Evolutionary conservation across 2,329 filamentous ascomycete genomes (phyloP).

Genomic region (Shiraia sp.): DNA sequence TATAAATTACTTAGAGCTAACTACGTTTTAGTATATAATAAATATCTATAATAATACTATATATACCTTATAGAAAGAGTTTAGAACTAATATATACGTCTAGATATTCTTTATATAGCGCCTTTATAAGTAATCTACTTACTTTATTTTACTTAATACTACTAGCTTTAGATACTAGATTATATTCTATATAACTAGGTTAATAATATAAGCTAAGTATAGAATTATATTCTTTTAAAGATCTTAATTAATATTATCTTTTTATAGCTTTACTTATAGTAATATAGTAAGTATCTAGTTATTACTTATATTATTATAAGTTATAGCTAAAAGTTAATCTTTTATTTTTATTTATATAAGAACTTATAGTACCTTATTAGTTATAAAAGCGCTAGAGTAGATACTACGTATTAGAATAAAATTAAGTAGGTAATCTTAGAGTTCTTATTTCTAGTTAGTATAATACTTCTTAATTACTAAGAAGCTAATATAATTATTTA

Average conservation of each 20-base stretch:
- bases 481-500: slow-evolving; percentile 8
- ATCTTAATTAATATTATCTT: not conserved
- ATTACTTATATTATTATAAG: slow-evolving; percentile 4
- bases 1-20: slow-evolving; percentile 2
- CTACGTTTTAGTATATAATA: not conserved
- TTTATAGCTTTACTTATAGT: not conserved
- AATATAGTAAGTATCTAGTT: slow-evolving; percentile 1
- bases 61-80: slow-evolving; percentile 1
- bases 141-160: not conserved
- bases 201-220: slow-evolving; percentile 8
- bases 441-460: slow-evolving; percentile 4
- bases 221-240: slow-evolving; percentile 1
- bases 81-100: not conserved
- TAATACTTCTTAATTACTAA: slow-evolving; percentile 9
- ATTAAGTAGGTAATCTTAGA: slow-evolving; percentile 7
- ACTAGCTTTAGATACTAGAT: slow-evolving; percentile 1
- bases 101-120: slow-evolving; percentile 1
- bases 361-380: slow-evolving; percentile 2
- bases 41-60: not conserved
- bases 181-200: slow-evolving; percentile 4
- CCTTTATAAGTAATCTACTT: not conserved
- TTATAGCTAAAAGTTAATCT: slow-evolving; percentile 3
- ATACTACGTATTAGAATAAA: slow-evolving; percentile 4
- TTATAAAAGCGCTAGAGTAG: slow-evolving; percentile 3
- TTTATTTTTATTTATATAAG: slow-evolving; percentile 2